Percentiles rank a stretch among this genome's conserved stretches.
Evolutionary conservation across 805 yeast genomes (phyloP).

Genomic region (Kodamaea hsintzibuensis): DNA sequence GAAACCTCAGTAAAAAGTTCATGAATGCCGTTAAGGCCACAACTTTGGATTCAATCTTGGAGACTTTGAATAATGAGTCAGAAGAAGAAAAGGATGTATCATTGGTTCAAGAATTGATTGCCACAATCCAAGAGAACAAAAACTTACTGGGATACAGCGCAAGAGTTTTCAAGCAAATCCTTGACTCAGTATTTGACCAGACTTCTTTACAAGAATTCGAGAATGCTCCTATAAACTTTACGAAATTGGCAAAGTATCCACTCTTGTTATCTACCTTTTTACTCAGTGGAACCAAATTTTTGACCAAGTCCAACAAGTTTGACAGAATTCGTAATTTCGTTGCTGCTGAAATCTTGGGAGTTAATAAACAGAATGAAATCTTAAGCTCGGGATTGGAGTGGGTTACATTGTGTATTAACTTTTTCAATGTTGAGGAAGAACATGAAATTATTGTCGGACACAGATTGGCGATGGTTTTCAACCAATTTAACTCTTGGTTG

Average conservation of each 20-base stretch:
- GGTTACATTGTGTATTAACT: constrained; percentile 48
- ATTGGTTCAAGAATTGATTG: not conserved
- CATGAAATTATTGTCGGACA: constrained; percentile 58
- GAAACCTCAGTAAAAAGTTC: not conserved
- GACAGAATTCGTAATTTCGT: constrained; percentile 58
- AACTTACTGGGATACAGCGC: constrained; percentile 9
- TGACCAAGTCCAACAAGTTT: constrained; percentile 36
- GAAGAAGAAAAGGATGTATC: not conserved
- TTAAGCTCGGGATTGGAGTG: constrained; percentile 44
- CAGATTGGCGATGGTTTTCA: constrained; percentile 62
- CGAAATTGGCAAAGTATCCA: constrained; percentile 30
- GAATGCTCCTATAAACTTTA: constrained; percentile 27
- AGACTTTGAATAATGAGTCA: not conserved
- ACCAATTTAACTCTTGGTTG: constrained; percentile 55
- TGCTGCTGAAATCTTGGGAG: constrained; percentile 67
- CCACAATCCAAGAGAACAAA: not conserved
- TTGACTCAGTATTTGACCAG: constrained; percentile 13
- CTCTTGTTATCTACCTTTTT: constrained; percentile 30
- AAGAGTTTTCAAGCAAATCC: constrained; percentile 11
- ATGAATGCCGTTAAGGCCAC: not conserved
- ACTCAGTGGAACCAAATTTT: constrained; percentile 36
- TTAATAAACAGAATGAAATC: constrained; percentile 42
- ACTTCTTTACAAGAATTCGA: constrained; percentile 20
- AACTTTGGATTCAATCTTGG: not conserved
- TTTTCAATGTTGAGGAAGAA: constrained; percentile 38